Evolutionary conservation across 371 early-diverging fungal species (phyloP), one percentile per base, ranked within the genome.

Genomic region (Fennellomyces sp.): DNA sequence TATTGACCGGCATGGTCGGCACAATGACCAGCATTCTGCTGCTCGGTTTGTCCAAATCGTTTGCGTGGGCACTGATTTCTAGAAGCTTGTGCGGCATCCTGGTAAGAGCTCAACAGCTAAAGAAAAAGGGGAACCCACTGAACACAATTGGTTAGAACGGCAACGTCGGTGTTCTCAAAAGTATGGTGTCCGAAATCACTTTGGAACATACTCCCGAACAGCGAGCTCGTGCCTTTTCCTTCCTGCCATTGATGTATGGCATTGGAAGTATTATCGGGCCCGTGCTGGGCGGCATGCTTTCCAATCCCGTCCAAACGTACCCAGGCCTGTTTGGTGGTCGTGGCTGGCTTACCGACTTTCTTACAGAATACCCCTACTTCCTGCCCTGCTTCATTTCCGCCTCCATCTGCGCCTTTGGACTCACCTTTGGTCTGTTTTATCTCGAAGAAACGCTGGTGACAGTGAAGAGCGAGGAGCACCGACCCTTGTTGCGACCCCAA

Each of bases 141-240:
- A 48, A 28, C 10, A 31, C 45, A 56, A 17, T 10, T 31, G 21
- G 31, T 52, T 53, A 73, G 70, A 77, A 74, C 50, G 90, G 91
- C 23, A 96, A 94, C 59, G 79, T 90, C n/a, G 91, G 90, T 6
- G 93, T 94, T 3, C 80, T 64, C 6, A 95, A 94, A 70, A 88
- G 91, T 17, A 88, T 93, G 73, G 73, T 95, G 26, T 92, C 91
- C 2, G 97, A 97, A 68, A 75, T 96, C 41, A 91, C 94, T 4
- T 90, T 68, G 8, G 72, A 69, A 39, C 64, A 59, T 62, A 58
- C 70, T 36, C 58, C 69, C 2, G 45, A 45, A 45, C 45, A 45
- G n/a, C 66, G 76, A 52, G 72, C 86, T 13, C 70, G 78, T n/a
- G 80, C 80, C 51, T 85, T 84, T 52, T 80, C 86, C 0, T n/a